Percentiles rank a stretch among this genome's conserved stretches.
Conservation (phyloP, 495 filamentous ascomycete genomes). For the Podospora fimiseda region DNA sequence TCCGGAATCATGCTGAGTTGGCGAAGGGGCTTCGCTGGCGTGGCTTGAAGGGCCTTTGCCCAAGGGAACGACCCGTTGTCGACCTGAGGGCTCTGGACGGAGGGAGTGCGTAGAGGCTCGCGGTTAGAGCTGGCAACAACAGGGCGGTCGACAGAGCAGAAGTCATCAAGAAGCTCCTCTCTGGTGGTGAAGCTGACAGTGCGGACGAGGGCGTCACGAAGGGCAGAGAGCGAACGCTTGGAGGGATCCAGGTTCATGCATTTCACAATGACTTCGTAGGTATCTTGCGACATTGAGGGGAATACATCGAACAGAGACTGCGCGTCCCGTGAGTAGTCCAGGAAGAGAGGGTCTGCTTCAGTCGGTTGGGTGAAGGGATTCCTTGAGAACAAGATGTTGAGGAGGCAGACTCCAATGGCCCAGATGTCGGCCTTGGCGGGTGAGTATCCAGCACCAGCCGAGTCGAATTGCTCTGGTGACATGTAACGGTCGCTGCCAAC, state of each 20-base stretch:
- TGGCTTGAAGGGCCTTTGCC: slow-evolving; percentile 83
- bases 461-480: slow-evolving; percentile 96
- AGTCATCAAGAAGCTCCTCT: slow-evolving; percentile 86
- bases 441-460: slow-evolving; percentile 76
- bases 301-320: slow-evolving; percentile 98
- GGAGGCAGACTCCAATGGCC: slow-evolving; percentile 90
- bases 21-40: slow-evolving; percentile 63
- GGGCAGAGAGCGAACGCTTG: slow-evolving; percentile 73
- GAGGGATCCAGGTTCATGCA: slow-evolving; percentile 84
- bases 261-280: slow-evolving; percentile 82
- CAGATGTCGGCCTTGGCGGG: slow-evolving; percentile 92
- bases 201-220: slow-evolving; percentile 68
- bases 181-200: slow-evolving; percentile 83
- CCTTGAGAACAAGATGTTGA: slow-evolving; percentile 92
- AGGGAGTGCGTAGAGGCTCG: slow-evolving; percentile 92
- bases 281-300: slow-evolving; percentile 96
- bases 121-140: slow-evolving; percentile 79
- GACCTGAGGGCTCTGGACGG: slow-evolving; percentile 80
- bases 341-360: slow-evolving; percentile 78
- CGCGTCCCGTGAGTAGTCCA: slow-evolving; percentile 85
- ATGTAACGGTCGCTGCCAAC: slow-evolving; percentile 98
- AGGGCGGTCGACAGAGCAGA: slow-evolving; percentile 72
- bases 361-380: slow-evolving; percentile 90
- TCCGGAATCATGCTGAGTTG: slow-evolving; percentile 85
- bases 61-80: slow-evolving; percentile 84